Base-by-base conservation (phyloP, 495 filamentous ascomycete species). In the Aspergillus taichungensis region DNA sequence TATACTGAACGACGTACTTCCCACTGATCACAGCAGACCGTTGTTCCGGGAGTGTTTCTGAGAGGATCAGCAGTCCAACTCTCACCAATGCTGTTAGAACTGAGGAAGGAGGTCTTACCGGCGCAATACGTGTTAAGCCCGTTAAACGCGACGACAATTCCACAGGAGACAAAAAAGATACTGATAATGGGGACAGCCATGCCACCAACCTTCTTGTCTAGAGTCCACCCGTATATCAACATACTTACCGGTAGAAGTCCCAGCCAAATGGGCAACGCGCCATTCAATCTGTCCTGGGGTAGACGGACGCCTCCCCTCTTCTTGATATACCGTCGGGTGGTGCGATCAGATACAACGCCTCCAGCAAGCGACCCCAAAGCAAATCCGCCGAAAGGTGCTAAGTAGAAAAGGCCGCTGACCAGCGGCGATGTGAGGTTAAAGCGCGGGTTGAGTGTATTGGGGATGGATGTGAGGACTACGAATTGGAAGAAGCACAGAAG, bases 81-180 rank as follows among this genome's bases (percentile, higher is more conserved):
- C 38, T 30, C 7, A 11, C 13, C 5, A 33, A 14, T 14, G 8
- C 14, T 14, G 8, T 13, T 0, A 34, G 36, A 32, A 10, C 6
- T 10, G 18, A 10, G 35, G 29, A 37, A 13, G 28, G 27, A 30
- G 67, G 68, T 79, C 46, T 78, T 71, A 68, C 86, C 84, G 33
- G 85, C 70, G 46, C 80, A 80, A 64, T 89, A 87, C 1, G 84
- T 87, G 57, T 88, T 89, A 38, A 88, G 59, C 13, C 69, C 70
- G 47, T 84, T 83, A 59, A 87, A 89, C 51, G 74, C 76, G 50
- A 85, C 83, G 36, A 87, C 69, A 54, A 87, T 73, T 0, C 79
- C 83, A 1, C 84, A 66, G 3, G 82, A 83, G 27, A 83, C 80
- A 28, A 80, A 49, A 53, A 87, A 88, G 50, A 84, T 81, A 55